Evolutionary conservation across 1,284 basidiomycete species (phyloP).

Genomic region (Microbotryomycetes sp.): DNA sequence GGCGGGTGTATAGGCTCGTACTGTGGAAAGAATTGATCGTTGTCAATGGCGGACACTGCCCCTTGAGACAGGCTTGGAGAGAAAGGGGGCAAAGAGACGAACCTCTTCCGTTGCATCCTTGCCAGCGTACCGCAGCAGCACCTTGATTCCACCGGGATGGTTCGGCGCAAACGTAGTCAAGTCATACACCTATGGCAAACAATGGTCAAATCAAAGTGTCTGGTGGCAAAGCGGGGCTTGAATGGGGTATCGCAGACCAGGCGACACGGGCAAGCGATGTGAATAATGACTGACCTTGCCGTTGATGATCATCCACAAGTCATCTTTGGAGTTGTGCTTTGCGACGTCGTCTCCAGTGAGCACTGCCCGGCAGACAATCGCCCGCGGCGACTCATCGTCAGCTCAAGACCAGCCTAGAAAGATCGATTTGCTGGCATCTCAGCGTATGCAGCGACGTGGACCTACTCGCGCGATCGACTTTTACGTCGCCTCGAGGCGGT

Average conservation of each 20-base stretch:
- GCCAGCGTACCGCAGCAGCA: constrained; percentile 31
- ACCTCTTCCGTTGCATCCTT: constrained; percentile 31
- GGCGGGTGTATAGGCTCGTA: background rate
- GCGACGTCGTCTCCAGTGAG: constrained; percentile 59
- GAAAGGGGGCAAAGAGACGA: constrained; percentile 1
- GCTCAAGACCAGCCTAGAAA: too few relatives aligned
- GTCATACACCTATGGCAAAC: constrained; percentile 1
- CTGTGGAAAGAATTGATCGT: background rate
- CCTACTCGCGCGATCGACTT: too few relatives aligned
- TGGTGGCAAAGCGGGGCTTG: background rate
- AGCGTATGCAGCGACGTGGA: too few relatives aligned
- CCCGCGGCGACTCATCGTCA: too few relatives aligned
- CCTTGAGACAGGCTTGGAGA: background rate
- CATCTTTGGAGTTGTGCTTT: constrained; percentile 80
- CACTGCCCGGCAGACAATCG: too few relatives aligned
- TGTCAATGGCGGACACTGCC: background rate
- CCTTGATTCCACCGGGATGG: constrained; percentile 29
- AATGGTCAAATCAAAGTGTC: too few relatives aligned
- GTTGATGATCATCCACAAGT: constrained; percentile 63
- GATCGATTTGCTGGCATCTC: too few relatives aligned
- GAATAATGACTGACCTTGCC: constrained; percentile 54
- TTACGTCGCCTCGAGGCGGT: too few relatives aligned
- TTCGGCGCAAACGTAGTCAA: background rate
- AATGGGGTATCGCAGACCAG: background rate
- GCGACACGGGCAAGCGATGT: background rate